Base-by-base conservation (phyloP, 2,329 filamentous ascomycete genomes). In the Pyrenophora teres region DNA sequence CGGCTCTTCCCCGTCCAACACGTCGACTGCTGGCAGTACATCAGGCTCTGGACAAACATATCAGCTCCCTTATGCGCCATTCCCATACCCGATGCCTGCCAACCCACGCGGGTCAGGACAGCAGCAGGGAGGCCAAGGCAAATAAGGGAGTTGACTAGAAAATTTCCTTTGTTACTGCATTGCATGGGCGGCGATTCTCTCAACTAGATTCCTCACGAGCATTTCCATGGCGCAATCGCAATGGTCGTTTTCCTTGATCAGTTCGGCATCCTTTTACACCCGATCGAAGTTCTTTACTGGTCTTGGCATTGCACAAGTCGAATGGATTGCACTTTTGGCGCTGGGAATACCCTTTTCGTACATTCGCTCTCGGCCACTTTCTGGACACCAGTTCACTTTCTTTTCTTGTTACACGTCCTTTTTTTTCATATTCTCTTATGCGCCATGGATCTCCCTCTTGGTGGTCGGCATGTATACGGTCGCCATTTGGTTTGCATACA, bases 51-150 rank as follows among this genome's bases (percentile, higher is more conserved):
- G 65, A 13, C 67, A 67, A 10, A 48, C 55, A 6, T 70, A 69
- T 31, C 65, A 71, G 43, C 67, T 73, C 5, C 70, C 70, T 0
- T 73, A 73, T 46, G 70, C 71, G 6, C 71, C 71, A 1, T 73
- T 73, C 42, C 71, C 71, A 12, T 73, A 72, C 52, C 70, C 68
- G 1, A 70, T 71, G 64, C 70, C 71, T 2, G 63, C 62, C 10
- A 67, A 65, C 39, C 55, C 60, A 2, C 54, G 66, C 7, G 64
- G 67, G 10, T 30, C 27, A 12, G 56, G 57, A 2, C 55, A 60
- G 41, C 52, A 59, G 23, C 59, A 65, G 27, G 57, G 61, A 16
- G 50, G 49, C 6, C 54, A 56, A 19, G 53, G 62, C 35, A 67
- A 67, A 52, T 67, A 60, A 39, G 40, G 27, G 10, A 30, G 2